A percentile compares a stretch with the other conserved stretches of the same genome.
phyloP scores from a whole-genome alignment of 2,329 filamentous ascomycete genomes.

The Pseudogymnoascus sp. region DNA sequence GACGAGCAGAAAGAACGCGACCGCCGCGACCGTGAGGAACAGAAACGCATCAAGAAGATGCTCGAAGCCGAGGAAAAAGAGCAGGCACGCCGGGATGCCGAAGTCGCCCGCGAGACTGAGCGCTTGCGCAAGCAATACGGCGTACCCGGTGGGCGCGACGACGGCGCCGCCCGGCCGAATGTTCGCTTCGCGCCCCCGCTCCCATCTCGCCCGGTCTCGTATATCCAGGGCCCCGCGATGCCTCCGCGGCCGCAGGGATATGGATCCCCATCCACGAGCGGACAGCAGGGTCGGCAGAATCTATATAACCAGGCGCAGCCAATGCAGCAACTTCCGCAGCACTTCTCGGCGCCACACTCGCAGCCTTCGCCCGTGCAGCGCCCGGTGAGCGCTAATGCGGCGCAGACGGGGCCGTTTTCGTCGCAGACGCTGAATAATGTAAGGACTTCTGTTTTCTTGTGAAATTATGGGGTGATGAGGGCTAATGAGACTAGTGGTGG shows the following conservation, averaged over 20 bases:
- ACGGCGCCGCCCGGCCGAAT: neutral
- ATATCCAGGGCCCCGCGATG: neutral
- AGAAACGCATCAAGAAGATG: constrained; percentile 54
- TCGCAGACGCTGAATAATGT: constrained; percentile 14
- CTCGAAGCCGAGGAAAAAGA: constrained; percentile 58
- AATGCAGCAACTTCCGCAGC: constrained; percentile 17
- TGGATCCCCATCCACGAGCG: neutral
- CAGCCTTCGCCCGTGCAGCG: constrained; percentile 22
- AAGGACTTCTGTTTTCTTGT: neutral
- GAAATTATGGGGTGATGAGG: neutral
- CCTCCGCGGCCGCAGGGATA: neutral
- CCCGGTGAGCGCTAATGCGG: constrained; percentile 21
- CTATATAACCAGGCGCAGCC: constrained; percentile 11
- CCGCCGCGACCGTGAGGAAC: constrained; percentile 47
- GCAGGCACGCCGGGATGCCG: constrained; percentile 44
- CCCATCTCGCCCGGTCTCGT: constrained; percentile 13
- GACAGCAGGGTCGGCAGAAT: neutral
- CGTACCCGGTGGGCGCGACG: constrained; percentile 16
- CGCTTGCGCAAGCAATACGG: constrained; percentile 63
- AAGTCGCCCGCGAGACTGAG: constrained; percentile 73
- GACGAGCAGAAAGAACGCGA: constrained; percentile 45
- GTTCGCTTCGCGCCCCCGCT: constrained; percentile 16
- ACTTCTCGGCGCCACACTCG: constrained; percentile 24
- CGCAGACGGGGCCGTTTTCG: constrained; percentile 3
- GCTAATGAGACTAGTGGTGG: neutral